Conservation (phyloP, 257 asterid genomes). For the Primulina eburnea region DNA sequence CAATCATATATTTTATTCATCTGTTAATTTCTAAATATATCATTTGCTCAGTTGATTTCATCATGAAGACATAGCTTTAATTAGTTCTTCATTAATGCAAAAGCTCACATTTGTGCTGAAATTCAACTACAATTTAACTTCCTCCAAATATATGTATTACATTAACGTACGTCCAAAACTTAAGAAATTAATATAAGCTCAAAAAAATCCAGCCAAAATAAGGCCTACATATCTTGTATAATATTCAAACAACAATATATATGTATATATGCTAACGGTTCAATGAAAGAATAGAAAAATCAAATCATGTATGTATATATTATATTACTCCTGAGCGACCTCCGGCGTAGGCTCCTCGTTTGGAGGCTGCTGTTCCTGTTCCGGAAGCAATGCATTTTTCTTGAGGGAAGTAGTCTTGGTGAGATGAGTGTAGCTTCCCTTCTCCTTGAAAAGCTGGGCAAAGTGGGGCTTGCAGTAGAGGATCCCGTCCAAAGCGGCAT, state of each 20-base stretch:
- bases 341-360: not conserved
- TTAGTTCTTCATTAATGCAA: not conserved
- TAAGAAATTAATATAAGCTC: too few species aligned
- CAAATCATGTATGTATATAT: not conserved
- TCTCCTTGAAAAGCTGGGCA: slow-evolving; percentile 84
- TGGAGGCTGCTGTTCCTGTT: not conserved
- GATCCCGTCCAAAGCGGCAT: slow-evolving; percentile 83
- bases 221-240: not conserved
- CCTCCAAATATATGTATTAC: not conserved
- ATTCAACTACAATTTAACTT: not conserved
- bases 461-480: slow-evolving; percentile 92
- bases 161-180: too few species aligned
- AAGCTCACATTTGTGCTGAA: not conserved
- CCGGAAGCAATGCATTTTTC: slow-evolving; percentile 31
- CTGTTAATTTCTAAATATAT: too few species aligned
- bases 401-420: slow-evolving; percentile 51
- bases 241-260: too few species aligned
- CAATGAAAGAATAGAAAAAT: not conserved
- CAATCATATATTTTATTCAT: too few species aligned
- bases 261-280: too few species aligned
- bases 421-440: slow-evolving; percentile 75
- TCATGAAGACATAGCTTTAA: not conserved
- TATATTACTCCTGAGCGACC: not conserved
- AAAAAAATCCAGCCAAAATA: too few species aligned
- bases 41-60: not conserved